A percentile compares a stretch with the other conserved stretches of the same genome.
These are phyloP conservation scores for Eimeria falciformis DNA, from an alignment of 169 alveolate species.

Conservation along the genomic window DNA sequence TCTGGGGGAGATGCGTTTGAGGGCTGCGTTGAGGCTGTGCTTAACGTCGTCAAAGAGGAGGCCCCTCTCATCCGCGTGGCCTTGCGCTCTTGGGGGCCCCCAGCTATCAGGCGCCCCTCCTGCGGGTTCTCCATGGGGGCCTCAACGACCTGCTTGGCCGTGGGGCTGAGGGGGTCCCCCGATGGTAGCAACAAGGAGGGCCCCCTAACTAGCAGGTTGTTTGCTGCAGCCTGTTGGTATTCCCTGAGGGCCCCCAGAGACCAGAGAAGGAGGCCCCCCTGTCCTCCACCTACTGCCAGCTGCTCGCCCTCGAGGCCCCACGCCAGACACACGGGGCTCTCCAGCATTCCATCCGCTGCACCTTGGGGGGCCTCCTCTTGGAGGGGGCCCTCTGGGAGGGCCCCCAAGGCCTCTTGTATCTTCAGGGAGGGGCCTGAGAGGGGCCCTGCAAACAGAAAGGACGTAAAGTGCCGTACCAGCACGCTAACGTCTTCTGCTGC, in stretches of 20 bases:
- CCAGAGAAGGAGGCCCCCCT: constrained; percentile 46
- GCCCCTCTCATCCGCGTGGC: constrained; percentile 5
- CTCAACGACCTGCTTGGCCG: background rate
- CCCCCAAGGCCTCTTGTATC: background rate
- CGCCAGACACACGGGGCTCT: constrained; percentile 35
- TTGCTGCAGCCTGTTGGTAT: constrained; percentile 34
- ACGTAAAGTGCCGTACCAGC: background rate
- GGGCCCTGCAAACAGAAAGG: constrained; percentile 20
- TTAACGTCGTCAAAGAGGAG: constrained; percentile 38
- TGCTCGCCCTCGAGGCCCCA: constrained; percentile 62
- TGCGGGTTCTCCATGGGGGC: background rate
- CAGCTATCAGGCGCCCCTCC: no score
- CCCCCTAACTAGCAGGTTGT: background rate
- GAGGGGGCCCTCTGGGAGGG: constrained; percentile 14
- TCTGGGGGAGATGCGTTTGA: constrained; percentile 66
- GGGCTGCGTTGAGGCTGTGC: constrained; percentile 59
- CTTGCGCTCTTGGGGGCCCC: constrained; percentile 25
- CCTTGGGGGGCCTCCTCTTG: background rate
- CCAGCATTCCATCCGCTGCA: background rate
- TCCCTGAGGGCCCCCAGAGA: constrained; percentile 22
- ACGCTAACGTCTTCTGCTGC: constrained; percentile 32
- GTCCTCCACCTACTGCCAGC: constrained; percentile 57
- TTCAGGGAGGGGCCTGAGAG: background rate
- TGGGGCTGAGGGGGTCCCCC: background rate
- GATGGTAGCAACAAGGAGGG: background rate